These are phyloP conservation scores for Calonectria naviculata DNA, from an alignment of 2,329 filamentous ascomycete genomes.

Conservation along the genomic window DNA sequence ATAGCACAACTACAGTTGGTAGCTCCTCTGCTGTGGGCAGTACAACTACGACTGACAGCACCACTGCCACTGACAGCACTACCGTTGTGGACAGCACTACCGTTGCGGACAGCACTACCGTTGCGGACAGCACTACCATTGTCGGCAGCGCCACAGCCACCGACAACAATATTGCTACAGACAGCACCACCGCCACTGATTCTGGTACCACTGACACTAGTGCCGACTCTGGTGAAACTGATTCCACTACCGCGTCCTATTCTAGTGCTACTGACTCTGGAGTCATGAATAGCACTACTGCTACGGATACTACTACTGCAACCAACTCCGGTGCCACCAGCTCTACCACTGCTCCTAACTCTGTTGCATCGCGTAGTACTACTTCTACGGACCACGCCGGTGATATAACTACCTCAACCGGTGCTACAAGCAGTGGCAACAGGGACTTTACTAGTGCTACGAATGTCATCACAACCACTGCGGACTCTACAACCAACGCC, in stretches of 20 bases:
- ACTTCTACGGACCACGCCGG: not conserved
- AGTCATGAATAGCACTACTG: not conserved
- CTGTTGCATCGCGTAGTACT: not conserved
- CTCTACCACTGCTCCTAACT: not conserved
- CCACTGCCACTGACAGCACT: not conserved
- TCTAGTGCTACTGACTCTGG: not conserved
- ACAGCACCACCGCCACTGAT: not conserved
- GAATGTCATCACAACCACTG: not conserved
- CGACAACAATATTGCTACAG: not conserved
- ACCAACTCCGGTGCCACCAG: not conserved
- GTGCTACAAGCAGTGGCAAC: not conserved
- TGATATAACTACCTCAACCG: not conserved
- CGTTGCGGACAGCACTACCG: not conserved
- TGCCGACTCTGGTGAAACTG: too few species aligned
- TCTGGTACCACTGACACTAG: too few species aligned
- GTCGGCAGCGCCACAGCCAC: not conserved
- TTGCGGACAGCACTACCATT: not conserved
- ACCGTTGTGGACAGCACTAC: not conserved
- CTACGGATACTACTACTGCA: not conserved
- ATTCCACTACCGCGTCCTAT: too few species aligned
- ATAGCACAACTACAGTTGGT: not conserved
- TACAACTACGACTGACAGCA: not conserved
- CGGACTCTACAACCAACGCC: not conserved
- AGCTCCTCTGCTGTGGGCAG: not conserved
- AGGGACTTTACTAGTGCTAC: not conserved